These are phyloP conservation scores for Chrysopogon serrulatus DNA, from an alignment of 176 grass and related monocot species.

Conservation along the genomic window DNA sequence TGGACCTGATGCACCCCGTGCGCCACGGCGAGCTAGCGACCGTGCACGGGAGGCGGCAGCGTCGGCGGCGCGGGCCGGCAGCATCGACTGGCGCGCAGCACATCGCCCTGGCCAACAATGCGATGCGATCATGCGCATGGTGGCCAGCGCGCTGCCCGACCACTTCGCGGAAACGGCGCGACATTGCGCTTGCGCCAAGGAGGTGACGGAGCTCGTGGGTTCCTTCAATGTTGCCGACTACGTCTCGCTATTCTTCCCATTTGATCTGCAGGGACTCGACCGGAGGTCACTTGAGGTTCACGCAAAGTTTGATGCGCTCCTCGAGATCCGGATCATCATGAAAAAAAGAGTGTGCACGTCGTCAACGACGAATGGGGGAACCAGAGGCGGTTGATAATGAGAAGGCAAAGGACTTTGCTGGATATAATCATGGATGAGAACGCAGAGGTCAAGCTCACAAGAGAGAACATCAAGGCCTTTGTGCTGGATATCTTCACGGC, in stretches of 20 bases:
- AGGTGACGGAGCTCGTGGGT: constrained; percentile 54
- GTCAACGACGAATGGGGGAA: no score
- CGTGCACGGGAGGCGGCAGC: not conserved
- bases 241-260: constrained; percentile 17
- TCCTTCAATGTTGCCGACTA: constrained; percentile 59
- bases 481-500: constrained; percentile 59
- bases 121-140: constrained; percentile 48
- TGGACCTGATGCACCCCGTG: constrained; percentile 45
- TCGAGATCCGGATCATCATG: constrained; percentile 40
- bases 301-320: constrained; percentile 37
- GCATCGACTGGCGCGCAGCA: constrained; percentile 28
- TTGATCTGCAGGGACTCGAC: constrained; percentile 49
- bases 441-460: constrained; percentile 50
- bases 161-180: constrained; percentile 24
- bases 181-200: constrained; percentile 47
- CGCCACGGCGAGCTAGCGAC: constrained; percentile 24
- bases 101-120: constrained; percentile 44
- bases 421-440: constrained; percentile 47
- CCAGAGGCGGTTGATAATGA: no score
- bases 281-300: constrained; percentile 31
- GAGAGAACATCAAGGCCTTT: constrained; percentile 68
- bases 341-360: constrained; percentile 17
- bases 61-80: not conserved
- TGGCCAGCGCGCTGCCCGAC: constrained; percentile 14
- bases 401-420: constrained; percentile 38